These are phyloP conservation scores for Pelargonium citronellum DNA, from an alignment of 441 rosid genomes.

Conservation along the genomic window DNA sequence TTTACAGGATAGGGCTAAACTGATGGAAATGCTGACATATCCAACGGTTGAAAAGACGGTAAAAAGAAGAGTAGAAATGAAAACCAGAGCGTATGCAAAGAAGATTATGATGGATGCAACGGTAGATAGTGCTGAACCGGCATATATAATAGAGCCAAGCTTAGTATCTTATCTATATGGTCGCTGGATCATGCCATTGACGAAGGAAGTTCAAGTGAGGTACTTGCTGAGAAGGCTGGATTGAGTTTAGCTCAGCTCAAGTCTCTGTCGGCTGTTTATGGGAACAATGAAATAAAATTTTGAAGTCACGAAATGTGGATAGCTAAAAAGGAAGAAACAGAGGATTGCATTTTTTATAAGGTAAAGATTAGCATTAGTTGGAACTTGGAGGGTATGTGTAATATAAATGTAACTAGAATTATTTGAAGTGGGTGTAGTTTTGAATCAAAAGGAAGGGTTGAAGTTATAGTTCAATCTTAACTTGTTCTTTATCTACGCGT, in stretches of 20 bases:
- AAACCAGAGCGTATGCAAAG: conserved; percentile 66
- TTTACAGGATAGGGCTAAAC: conserved; percentile 46
- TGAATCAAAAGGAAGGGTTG: no score
- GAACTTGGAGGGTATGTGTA: no score
- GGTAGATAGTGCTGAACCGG: conserved; percentile 36
- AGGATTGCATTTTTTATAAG: no score
- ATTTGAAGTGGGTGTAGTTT: no score
- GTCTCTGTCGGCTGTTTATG: no score
- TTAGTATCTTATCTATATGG: conserved; percentile 66
- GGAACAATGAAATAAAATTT: no score
- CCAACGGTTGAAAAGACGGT: conserved; percentile 59
- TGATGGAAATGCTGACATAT: conserved; percentile 72
- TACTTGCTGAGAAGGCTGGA: conserved; percentile 81
- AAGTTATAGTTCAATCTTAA: no score
- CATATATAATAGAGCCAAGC: conserved; percentile 67
- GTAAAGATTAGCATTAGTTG: no score
- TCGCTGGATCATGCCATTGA: conserved; percentile 91
- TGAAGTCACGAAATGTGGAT: no score
- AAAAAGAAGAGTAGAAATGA: conserved; percentile 66
- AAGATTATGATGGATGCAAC: conserved; percentile 39
- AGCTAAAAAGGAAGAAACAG: no score
- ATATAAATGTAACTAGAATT: no score
- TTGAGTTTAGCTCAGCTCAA: conserved; percentile 17
- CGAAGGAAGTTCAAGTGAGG: conserved; percentile 82
- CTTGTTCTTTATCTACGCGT: no score